Percentiles rank a stretch among this genome's conserved stretches.
Evolutionary conservation across 257 asterid species (phyloP).

Genomic region (Solanum gandarillasii): DNA sequence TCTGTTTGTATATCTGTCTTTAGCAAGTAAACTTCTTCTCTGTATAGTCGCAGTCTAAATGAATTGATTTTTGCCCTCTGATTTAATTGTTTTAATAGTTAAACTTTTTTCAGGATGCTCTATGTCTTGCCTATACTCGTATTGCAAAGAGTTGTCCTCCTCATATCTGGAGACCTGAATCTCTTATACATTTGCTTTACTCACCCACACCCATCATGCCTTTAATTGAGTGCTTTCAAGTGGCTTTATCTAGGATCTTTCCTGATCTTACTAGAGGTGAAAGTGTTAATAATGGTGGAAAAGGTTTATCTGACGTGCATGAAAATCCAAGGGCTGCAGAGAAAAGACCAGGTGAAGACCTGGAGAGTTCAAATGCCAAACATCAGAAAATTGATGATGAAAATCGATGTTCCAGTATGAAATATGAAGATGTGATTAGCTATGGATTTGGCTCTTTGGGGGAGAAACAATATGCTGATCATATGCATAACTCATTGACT

Average conservation of each 20-base stretch:
- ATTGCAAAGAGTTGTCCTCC: constrained; percentile 64
- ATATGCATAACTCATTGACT: constrained; percentile 40
- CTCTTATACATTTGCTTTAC: constrained; percentile 56
- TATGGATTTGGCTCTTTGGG: constrained; percentile 19
- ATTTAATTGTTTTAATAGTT: neutral
- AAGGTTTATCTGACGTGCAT: constrained; percentile 10
- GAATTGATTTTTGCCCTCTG: neutral
- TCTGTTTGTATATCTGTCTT: neutral
- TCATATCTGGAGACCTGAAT: constrained; percentile 81
- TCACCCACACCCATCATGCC: constrained; percentile 36
- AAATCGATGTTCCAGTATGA: constrained; percentile 12
- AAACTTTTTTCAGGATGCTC: constrained; percentile 47
- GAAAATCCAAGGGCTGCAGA: constrained; percentile 36
- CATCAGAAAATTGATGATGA: constrained; percentile 44
- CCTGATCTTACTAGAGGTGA: constrained; percentile 36
- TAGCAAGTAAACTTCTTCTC: neutral
- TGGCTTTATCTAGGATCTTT: constrained; percentile 57
- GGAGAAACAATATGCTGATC: constrained; percentile 57
- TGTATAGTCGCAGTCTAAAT: neutral
- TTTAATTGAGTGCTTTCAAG: constrained; percentile 66
- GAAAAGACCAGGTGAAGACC: constrained; percentile 47
- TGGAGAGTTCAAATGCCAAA: constrained; percentile 34
- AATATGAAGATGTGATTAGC: constrained; percentile 17
- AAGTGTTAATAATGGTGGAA: constrained; percentile 13
- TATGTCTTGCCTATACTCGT: constrained; percentile 71